These are phyloP conservation scores for Globisporangium nagaii DNA, from an alignment of 352 stramenopile species.

Conservation along the genomic window DNA sequence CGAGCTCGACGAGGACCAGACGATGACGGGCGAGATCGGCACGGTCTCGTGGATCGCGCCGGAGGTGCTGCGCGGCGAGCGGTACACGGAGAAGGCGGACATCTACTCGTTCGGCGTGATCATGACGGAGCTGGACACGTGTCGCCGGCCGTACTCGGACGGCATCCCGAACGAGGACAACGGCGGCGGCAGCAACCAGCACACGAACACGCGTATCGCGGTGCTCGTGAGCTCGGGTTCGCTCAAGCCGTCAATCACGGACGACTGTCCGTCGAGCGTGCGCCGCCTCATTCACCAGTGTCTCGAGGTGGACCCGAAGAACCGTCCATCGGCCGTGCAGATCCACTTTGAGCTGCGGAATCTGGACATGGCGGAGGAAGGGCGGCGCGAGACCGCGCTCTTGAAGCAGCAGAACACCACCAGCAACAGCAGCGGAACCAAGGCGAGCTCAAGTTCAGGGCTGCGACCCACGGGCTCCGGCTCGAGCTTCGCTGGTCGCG, in stretches of 20 bases:
- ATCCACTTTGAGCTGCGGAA: constrained; percentile 57
- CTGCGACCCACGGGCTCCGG: neutral
- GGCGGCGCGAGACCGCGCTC: neutral
- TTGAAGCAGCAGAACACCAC: neutral
- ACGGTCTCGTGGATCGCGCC: constrained; percentile 27
- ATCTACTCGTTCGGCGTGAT: constrained; percentile 35
- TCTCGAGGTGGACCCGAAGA: constrained; percentile 38
- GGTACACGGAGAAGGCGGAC: constrained; percentile 22
- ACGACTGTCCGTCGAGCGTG: constrained; percentile 47
- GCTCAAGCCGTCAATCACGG: constrained; percentile 37
- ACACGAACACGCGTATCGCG: constrained; percentile 33
- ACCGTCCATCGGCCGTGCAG: constrained; percentile 55
- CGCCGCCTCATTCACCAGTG: constrained; percentile 43
- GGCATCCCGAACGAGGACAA: constrained; percentile 12
- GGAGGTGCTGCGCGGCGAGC: constrained; percentile 25
- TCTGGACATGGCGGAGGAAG: constrained; percentile 9
- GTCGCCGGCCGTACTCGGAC: constrained; percentile 19
- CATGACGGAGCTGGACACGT: constrained; percentile 32
- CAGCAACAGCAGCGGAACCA: no score
- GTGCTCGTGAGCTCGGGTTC: constrained; percentile 43
- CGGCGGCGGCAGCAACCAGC: constrained; percentile 8
- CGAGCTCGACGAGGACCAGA: constrained; percentile 19
- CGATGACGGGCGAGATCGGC: constrained; percentile 33
- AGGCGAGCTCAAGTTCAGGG: no score
- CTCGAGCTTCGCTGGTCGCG: neutral